phyloP scores from a whole-genome alignment of 371 early-diverging fungal genomes.

The Syncephalis plumigaleata region DNA sequence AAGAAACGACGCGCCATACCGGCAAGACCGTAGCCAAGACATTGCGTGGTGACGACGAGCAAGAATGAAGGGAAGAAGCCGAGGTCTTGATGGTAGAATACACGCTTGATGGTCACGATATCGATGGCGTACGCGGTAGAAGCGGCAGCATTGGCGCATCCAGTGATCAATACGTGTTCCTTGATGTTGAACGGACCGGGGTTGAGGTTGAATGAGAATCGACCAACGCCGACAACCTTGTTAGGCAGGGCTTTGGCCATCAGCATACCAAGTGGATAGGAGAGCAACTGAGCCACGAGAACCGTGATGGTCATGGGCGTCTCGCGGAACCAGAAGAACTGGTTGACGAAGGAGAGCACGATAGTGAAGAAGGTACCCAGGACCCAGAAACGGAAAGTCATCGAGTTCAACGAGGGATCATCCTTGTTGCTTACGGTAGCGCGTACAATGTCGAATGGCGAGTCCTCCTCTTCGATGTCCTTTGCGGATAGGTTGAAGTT shows the following conservation, averaged over 20 bases:
- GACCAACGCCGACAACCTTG: background rate
- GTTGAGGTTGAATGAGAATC: slow-evolving; percentile 22
- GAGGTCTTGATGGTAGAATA: slow-evolving; percentile 43
- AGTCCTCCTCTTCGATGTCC: slow-evolving; percentile 1
- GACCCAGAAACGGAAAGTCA: slow-evolving; percentile 61
- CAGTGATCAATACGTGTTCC: slow-evolving; percentile 49
- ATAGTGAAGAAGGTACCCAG: slow-evolving; percentile 45
- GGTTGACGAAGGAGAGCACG: slow-evolving; percentile 46
- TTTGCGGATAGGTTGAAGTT: too few relatives aligned
- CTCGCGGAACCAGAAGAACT: slow-evolving; percentile 58
- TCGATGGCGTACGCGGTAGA: slow-evolving; percentile 55
- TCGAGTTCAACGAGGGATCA: slow-evolving; percentile 38
- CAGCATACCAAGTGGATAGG: slow-evolving; percentile 47
- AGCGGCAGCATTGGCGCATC: slow-evolving; percentile 35
- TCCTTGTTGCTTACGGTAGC: slow-evolving; percentile 13
- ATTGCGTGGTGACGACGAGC: slow-evolving; percentile 45
- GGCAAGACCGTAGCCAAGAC: slow-evolving; percentile 72
- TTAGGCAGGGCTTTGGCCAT: slow-evolving; percentile 6
- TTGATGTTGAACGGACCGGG: slow-evolving; percentile 65
- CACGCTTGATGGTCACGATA: slow-evolving; percentile 45
- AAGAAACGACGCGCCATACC: slow-evolving; percentile 59
- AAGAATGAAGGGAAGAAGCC: slow-evolving; percentile 39
- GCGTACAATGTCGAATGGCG: too few relatives aligned
- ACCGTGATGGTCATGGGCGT: slow-evolving; percentile 39
- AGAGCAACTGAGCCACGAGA: slow-evolving; percentile 42